phyloP scores from a whole-genome alignment of 257 asterid species.

The Hygrophila difformis region DNA sequence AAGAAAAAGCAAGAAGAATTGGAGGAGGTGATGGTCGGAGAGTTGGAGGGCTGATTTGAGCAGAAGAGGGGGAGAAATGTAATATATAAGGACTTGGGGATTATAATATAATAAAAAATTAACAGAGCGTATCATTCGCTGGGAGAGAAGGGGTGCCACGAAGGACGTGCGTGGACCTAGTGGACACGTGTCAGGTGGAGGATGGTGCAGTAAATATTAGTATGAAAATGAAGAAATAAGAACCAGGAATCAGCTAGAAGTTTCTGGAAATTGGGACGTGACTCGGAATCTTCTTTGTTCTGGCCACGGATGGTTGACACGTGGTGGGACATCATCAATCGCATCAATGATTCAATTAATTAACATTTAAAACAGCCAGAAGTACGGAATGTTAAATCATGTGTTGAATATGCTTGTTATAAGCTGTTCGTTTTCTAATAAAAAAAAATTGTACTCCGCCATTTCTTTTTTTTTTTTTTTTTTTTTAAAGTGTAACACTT shows the following conservation, averaged over 20 bases:
- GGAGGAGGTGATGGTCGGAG: not conserved
- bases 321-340: slow-evolving; percentile 26
- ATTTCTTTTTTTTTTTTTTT: too few relatives aligned
- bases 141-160: slow-evolving; percentile 27
- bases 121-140: slow-evolving; percentile 34
- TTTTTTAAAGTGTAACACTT: too few relatives aligned
- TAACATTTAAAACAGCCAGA: too few relatives aligned
- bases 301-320: slow-evolving; percentile 19
- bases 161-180: slow-evolving; percentile 29
- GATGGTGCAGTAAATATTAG: slow-evolving; percentile 10
- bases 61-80: slow-evolving; percentile 17
- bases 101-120: slow-evolving; percentile 10
- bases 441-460: too few relatives aligned
- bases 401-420: too few relatives aligned
- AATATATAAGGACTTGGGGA: not conserved
- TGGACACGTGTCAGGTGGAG: slow-evolving; percentile 28
- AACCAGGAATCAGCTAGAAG: slow-evolving; percentile 30
- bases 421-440: too few relatives aligned
- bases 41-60: too few relatives aligned
- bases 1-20: not conserved
- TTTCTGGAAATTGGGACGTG: slow-evolving; percentile 39
- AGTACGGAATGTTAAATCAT: too few relatives aligned
- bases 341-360: not conserved
- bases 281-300: slow-evolving; percentile 16
- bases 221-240: slow-evolving; percentile 17